Evolutionary conservation across 768 basidiomycete genomes (phyloP).

Genomic region (Bullera alba): DNA sequence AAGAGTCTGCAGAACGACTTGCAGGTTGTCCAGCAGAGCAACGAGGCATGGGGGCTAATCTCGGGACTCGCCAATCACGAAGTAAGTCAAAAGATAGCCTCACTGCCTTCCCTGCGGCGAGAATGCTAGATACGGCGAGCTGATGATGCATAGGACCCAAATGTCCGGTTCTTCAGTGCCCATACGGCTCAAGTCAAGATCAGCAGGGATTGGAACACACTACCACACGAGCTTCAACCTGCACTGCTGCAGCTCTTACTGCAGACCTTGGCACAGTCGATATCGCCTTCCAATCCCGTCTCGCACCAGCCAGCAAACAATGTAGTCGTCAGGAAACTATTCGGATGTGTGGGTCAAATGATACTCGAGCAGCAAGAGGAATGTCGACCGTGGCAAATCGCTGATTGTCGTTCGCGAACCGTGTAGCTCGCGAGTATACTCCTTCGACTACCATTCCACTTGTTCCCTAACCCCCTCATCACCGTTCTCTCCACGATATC

Average conservation of each 20-base stretch:
- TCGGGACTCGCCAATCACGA: slow-evolving; percentile 34
- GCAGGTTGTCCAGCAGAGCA: slow-evolving; percentile 28
- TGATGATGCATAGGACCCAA: slow-evolving; percentile 53
- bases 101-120: background rate
- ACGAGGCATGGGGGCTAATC: slow-evolving; percentile 44
- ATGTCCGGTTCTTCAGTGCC: slow-evolving; percentile 90
- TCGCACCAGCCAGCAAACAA: slow-evolving; percentile 57
- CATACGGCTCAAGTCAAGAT: slow-evolving; percentile 93
- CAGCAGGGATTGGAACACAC: slow-evolving; percentile 77
- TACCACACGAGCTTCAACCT: slow-evolving; percentile 59
- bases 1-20: slow-evolving; percentile 37
- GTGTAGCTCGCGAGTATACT: slow-evolving; percentile 64
- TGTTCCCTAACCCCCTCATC: slow-evolving; percentile 66
- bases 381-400: too few relatives aligned
- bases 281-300: slow-evolving; percentile 22
- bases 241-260: slow-evolving; percentile 62
- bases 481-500: slow-evolving; percentile 59
- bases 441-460: slow-evolving; percentile 57
- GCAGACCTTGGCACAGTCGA: slow-evolving; percentile 60
- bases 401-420: too few relatives aligned
- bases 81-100: slow-evolving; percentile 17
- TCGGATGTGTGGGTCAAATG: slow-evolving; percentile 73
- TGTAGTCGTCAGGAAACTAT: slow-evolving; percentile 76
- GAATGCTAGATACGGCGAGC: background rate
- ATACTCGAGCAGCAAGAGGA: too few relatives aligned